Conservation (phyloP, 208 protist species). For the Tritrichomonas musculus region DNA sequence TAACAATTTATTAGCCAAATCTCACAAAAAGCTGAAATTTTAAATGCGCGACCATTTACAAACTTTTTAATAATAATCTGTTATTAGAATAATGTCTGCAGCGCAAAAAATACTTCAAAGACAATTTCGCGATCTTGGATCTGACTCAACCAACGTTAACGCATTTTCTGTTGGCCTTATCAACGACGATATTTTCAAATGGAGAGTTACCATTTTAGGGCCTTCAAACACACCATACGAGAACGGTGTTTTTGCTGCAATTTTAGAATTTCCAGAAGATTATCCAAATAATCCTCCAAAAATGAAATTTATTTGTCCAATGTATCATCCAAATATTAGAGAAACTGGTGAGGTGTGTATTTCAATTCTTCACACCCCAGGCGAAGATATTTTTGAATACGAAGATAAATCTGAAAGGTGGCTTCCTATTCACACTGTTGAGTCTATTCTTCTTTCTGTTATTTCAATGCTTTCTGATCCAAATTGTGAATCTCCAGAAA, state of each 20-base stretch:
- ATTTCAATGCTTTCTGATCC: constrained; percentile 32
- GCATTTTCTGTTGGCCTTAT: not conserved
- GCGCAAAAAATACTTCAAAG: not conserved
- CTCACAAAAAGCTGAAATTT: no score
- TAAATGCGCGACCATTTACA: no score
- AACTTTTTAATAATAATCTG: no score
- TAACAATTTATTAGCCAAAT: no score
- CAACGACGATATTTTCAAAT: constrained; percentile 20
- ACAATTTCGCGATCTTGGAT: not conserved
- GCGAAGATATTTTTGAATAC: not conserved
- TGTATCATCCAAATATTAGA: constrained; percentile 33
- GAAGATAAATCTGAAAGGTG: constrained; percentile 16
- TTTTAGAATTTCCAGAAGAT: not conserved
- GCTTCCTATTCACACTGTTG: constrained; percentile 31
- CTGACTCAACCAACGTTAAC: not conserved
- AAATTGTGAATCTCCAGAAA: not conserved
- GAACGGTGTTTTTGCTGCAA: not conserved
- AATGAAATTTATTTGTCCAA: constrained; percentile 34
- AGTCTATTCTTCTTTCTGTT: constrained; percentile 33
- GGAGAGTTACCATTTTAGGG: not conserved
- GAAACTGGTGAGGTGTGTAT: constrained; percentile 27
- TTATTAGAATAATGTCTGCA: no score
- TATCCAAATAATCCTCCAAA: constrained; percentile 20
- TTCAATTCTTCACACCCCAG: not conserved
- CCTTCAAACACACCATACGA: not conserved